Conservation (phyloP, 306 rosid genomes). For the Fragaria vesca region DNA sequence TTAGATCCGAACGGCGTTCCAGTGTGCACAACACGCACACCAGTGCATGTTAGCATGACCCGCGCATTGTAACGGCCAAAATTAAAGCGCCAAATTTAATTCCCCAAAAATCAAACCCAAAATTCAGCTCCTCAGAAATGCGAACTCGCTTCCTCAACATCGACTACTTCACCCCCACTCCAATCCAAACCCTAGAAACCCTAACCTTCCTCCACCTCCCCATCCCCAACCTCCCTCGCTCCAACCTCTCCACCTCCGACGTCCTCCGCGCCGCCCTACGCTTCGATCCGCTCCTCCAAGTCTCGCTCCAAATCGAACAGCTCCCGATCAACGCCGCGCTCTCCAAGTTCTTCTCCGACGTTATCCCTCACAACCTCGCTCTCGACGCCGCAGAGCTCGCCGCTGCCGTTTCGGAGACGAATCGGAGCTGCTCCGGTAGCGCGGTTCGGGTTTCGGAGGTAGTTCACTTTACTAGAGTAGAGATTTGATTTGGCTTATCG, state of each 20-base stretch:
- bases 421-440: neutral
- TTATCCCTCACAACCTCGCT: conserved; percentile 52
- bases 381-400: neutral
- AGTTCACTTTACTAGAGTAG: conserved; percentile 5
- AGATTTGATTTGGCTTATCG: neutral
- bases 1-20: neutral
- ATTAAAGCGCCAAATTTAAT: conserved; percentile 66
- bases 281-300: conserved; percentile 35
- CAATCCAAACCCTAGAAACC: conserved; percentile 36
- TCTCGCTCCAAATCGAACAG: conserved; percentile 45
- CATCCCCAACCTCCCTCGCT: conserved; percentile 43
- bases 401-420: neutral
- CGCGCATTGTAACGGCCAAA: neutral
- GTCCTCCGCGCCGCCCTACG: conserved; percentile 41
- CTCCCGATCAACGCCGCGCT: conserved; percentile 48
- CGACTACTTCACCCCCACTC: conserved; percentile 53
- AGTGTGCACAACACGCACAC: neutral
- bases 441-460: conserved; percentile 36
- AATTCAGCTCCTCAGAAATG: conserved; percentile 42
- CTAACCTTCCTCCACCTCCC: conserved; percentile 60
- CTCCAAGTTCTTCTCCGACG: conserved; percentile 55
- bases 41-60: neutral
- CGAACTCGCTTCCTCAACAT: conserved; percentile 66
- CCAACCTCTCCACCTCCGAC: conserved; percentile 31
- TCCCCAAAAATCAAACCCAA: neutral